phyloP scores from a whole-genome alignment of 2,329 filamentous ascomycete genomes.

The Colletotrichum trifolii region DNA sequence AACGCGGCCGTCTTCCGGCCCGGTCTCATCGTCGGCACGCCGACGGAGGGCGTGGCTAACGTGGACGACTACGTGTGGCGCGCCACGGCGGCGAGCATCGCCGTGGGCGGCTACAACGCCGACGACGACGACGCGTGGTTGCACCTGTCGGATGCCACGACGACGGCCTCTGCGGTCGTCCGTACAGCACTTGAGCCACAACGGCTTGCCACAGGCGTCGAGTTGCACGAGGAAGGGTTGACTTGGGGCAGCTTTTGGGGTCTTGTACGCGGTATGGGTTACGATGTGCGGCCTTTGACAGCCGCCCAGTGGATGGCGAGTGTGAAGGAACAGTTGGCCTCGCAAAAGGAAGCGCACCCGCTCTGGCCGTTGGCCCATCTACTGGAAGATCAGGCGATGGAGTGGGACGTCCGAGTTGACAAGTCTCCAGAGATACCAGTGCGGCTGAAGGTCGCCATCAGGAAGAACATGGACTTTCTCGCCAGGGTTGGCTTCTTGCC shows the following conservation, averaged over 20 bases:
- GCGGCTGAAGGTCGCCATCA: neutral
- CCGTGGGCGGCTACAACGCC: constrained; percentile 26
- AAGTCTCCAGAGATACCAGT: neutral
- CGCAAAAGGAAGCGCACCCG: constrained; percentile 36
- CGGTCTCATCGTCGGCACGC: constrained; percentile 37
- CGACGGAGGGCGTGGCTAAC: constrained; percentile 46
- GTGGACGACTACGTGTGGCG: constrained; percentile 41
- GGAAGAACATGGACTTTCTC: constrained; percentile 7
- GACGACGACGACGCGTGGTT: constrained; percentile 31
- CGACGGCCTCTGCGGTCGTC: constrained; percentile 17
- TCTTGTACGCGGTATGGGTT: too few species aligned
- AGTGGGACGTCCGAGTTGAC: neutral
- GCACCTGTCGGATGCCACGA: constrained; percentile 33
- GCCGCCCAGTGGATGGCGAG: constrained; percentile 37
- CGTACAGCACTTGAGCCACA: too few species aligned
- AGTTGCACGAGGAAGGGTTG: too few species aligned
- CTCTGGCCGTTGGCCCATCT: constrained; percentile 41
- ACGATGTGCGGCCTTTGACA: constrained; percentile 19
- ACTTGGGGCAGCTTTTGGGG: too few species aligned
- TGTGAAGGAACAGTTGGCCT: constrained; percentile 28
- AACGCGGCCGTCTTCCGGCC: constrained; percentile 38
- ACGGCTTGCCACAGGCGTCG: too few species aligned
- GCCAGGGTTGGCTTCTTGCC: constrained; percentile 1
- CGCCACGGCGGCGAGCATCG: constrained; percentile 28
- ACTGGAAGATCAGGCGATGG: constrained; percentile 31